Evolutionary conservation across 2,329 filamentous ascomycete species (phyloP).

Genomic region (Epichloe typhina): DNA sequence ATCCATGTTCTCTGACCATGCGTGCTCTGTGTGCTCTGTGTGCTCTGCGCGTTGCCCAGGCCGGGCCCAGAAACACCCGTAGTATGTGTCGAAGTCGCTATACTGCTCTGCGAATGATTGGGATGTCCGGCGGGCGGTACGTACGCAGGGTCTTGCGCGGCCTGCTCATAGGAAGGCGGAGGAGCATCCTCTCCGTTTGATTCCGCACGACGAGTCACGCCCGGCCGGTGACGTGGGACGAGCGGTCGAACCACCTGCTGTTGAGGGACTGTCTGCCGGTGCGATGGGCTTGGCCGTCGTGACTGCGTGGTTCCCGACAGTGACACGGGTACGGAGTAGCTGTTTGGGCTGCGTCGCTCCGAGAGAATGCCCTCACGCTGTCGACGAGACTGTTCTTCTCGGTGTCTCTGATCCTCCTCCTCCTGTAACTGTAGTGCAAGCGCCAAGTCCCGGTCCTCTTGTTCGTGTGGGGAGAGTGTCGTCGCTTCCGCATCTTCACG

Average conservation of each 20-base stretch:
- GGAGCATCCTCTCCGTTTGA: slow-evolving; percentile 36
- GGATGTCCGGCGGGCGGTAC: slow-evolving; percentile 39
- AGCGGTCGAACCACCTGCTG: slow-evolving; percentile 30
- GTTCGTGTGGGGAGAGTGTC: slow-evolving; percentile 35
- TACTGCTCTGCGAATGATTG: slow-evolving; percentile 30
- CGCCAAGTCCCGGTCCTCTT: slow-evolving; percentile 79
- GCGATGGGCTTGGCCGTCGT: slow-evolving; percentile 1
- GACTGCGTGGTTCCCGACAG: not conserved
- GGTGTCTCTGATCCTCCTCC: slow-evolving; percentile 73
- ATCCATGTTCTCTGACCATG: not conserved
- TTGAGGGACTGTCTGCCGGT: slow-evolving; percentile 2
- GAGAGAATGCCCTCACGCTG: slow-evolving; percentile 54
- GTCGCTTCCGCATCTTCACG: slow-evolving; percentile 15
- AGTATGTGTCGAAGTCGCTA: slow-evolving; percentile 4
- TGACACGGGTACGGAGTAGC: slow-evolving; percentile 2
- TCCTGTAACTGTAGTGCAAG: slow-evolving; percentile 88
- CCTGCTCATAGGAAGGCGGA: slow-evolving; percentile 45
- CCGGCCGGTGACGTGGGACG: slow-evolving; percentile 23
- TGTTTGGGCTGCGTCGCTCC: slow-evolving; percentile 27
- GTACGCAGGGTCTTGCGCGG: slow-evolving; percentile 37
- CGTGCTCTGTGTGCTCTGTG: not conserved
- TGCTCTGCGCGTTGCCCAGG: not conserved
- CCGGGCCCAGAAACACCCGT: slow-evolving; percentile 1
- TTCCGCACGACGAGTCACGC: slow-evolving; percentile 24
- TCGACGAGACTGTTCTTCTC: slow-evolving; percentile 49